Evolutionary conservation across 495 filamentous ascomycete genomes (phyloP), one percentile per base, ranked within the genome.

Genomic region (Amphirosellinia nigrospora): DNA sequence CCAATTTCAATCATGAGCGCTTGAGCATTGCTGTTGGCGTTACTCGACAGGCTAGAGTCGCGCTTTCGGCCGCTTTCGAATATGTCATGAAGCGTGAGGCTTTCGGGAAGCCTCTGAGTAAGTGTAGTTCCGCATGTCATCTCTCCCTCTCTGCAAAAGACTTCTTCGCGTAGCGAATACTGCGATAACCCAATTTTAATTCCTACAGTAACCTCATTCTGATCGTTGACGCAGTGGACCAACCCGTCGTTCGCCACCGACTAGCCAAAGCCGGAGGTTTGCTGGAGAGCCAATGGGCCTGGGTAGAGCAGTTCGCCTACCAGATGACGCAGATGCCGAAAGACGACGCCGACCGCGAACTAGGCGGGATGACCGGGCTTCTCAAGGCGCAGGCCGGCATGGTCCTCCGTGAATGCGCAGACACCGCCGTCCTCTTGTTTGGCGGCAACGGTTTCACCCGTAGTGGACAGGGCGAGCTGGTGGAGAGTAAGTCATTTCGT

Each of bases 1-100:
- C 88, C 50, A 93, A 94, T 79, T 93, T 94, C 87, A 93, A 93
- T 81, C 91, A 94, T 73, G 92, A 94, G 80, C 87, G 91, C 0
- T 80, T 94, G 1, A 82, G 84, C 30, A 90, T 93, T 62, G 81
- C 88, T 8, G 86, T 93, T 32, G 86, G 86, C 1, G 84, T 84
- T 4, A 91, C 88, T 9, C 84, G 92, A 1, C 80, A 87, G 69
- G 83, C 89, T 0, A 84, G 92, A 11, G 90, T 92, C 3, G 90
- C 90, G 10, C 81, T 93, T 7, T 77, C 84, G 28, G 72, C 88
- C 1, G 90, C 92, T 0, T 90, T 93, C 69, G 86, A 87, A 13
- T 93, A 93, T 77, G 85, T 86, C 45, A 73, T 93, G 70, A 89
- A 90, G 79, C 85, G 91, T 3, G 91, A 94, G 79, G 90, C 91